Conservation (phyloP, 2,329 filamentous ascomycete genomes). For the Nemania diffusa region DNA sequence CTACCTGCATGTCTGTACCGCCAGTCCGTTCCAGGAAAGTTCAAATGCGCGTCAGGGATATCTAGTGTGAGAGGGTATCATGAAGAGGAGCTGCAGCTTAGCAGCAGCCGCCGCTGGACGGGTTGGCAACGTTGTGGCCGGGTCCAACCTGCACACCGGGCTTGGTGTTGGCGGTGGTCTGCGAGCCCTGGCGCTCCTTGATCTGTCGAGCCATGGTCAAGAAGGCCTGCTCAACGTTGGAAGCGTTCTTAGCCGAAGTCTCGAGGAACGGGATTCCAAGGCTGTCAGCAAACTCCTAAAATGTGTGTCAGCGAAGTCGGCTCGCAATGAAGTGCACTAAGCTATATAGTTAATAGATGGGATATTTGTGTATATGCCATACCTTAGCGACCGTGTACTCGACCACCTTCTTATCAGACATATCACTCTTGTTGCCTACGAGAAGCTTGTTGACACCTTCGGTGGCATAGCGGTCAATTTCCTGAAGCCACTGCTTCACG, state of each 20-base stretch:
- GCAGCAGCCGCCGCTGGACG: constrained; percentile 88
- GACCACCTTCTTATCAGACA: constrained; percentile 99
- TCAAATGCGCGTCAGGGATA: constrained; percentile 42
- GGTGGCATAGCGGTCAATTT: constrained; percentile 98
- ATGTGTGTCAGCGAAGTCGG: constrained; percentile 31
- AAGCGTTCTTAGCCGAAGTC: constrained; percentile 99
- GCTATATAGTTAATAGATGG: constrained; percentile 6
- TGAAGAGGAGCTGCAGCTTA: constrained; percentile 60
- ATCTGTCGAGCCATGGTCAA: constrained; percentile 99
- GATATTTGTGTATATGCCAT: constrained; percentile 40
- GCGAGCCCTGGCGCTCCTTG: constrained; percentile 99
- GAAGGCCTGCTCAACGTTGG: constrained; percentile 99
- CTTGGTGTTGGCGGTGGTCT: constrained; percentile 96
- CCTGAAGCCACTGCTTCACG: constrained; percentile 99
- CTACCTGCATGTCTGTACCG: constrained; percentile 44
- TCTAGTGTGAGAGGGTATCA: constrained; percentile 46
- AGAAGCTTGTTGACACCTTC: constrained; percentile 99
- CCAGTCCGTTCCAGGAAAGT: constrained; percentile 43
- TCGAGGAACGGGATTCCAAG: constrained; percentile 99
- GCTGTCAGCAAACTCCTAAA: constrained; percentile 97
- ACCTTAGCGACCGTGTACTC: constrained; percentile 99
- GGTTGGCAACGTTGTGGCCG: constrained; percentile 91
- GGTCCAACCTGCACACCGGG: constrained; percentile 95
- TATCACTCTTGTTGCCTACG: constrained; percentile 99
- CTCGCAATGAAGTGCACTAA: not conserved